phyloP scores from a whole-genome alignment of 2,329 filamentous ascomycete species.

The Clonostachys sp. region DNA sequence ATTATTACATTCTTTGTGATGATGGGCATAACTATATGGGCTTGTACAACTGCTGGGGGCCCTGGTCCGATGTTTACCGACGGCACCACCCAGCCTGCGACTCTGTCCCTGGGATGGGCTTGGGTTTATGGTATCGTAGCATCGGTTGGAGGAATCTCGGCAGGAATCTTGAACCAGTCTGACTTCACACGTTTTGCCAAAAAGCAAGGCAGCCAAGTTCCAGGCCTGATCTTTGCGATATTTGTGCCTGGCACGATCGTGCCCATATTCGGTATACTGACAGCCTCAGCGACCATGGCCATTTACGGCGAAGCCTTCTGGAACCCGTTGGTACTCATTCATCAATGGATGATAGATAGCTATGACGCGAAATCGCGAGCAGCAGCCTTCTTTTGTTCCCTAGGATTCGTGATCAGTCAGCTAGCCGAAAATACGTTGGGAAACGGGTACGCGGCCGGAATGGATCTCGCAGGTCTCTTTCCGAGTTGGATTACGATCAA shows the following conservation, averaged over 20 bases:
- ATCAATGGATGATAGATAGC: no score
- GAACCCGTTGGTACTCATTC: no score
- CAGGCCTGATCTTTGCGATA: conserved; percentile 9
- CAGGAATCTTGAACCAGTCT: conserved; percentile 10
- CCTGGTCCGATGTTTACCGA: no score
- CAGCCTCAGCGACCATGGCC: no score
- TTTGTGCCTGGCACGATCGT: conserved; percentile 12
- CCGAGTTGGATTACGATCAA: conserved; percentile 30
- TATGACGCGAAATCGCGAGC: conserved; percentile 6
- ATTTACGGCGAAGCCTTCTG: no score
- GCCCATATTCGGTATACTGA: conserved; percentile 36
- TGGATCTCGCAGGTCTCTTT: conserved; percentile 46
- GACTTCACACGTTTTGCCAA: conserved; percentile 11
- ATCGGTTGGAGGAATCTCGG: conserved; percentile 10
- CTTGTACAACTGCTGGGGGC: no score
- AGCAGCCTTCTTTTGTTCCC: conserved; percentile 19
- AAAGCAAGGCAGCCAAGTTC: conserved; percentile 6
- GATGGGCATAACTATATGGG: no score
- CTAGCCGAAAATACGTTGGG: conserved; percentile 47
- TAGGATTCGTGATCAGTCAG: conserved; percentile 30
- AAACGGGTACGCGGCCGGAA: conserved; percentile 47
- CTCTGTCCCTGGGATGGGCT: conserved; percentile 2
- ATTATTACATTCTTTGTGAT: conserved; percentile 9
- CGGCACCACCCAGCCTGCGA: conserved; percentile 3
- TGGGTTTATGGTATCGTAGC: conserved; percentile 9